These are phyloP conservation scores for Hyaloperonospora arabidopsidis DNA, from an alignment of 352 stramenopile genomes.

Conservation along the genomic window DNA sequence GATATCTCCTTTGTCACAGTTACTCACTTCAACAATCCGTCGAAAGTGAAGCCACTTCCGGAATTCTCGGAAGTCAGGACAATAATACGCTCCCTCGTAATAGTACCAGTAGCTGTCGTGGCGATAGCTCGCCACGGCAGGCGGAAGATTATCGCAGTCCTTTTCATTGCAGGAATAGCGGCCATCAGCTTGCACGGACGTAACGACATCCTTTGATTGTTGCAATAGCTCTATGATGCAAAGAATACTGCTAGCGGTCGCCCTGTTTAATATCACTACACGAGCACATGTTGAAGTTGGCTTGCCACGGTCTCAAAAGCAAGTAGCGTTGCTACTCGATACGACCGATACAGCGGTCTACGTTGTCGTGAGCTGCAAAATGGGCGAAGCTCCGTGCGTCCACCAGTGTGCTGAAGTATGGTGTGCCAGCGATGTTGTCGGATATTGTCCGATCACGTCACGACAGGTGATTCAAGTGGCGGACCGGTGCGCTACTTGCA, in stretches of 20 bases:
- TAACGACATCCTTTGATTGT: neutral
- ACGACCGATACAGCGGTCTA: conserved; percentile 1
- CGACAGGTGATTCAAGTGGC: conserved; percentile 20
- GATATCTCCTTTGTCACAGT: too few species aligned
- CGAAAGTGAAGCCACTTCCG: too few species aligned
- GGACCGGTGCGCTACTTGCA: conserved; percentile 7
- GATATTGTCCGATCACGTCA: neutral
- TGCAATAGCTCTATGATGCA: neutral
- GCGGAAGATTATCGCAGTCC: too few species aligned
- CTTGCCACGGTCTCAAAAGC: conserved; percentile 6
- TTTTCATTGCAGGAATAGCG: too few species aligned
- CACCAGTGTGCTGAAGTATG: conserved; percentile 23
- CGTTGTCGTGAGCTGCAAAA: conserved; percentile 13
- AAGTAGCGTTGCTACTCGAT: neutral
- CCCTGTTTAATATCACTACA: neutral
- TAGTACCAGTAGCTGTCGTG: too few species aligned
- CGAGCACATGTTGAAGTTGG: neutral
- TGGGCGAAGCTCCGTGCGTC: conserved; percentile 6
- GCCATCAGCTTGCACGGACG: too few species aligned
- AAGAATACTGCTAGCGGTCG: neutral
- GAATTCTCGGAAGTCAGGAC: too few species aligned
- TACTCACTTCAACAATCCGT: conserved; percentile 1
- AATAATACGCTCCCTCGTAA: too few species aligned
- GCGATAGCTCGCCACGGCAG: too few species aligned
- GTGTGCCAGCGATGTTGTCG: conserved; percentile 11